Conservation (phyloP, 2,329 filamentous ascomycete species). For the Clonostachys chloroleuca region DNA sequence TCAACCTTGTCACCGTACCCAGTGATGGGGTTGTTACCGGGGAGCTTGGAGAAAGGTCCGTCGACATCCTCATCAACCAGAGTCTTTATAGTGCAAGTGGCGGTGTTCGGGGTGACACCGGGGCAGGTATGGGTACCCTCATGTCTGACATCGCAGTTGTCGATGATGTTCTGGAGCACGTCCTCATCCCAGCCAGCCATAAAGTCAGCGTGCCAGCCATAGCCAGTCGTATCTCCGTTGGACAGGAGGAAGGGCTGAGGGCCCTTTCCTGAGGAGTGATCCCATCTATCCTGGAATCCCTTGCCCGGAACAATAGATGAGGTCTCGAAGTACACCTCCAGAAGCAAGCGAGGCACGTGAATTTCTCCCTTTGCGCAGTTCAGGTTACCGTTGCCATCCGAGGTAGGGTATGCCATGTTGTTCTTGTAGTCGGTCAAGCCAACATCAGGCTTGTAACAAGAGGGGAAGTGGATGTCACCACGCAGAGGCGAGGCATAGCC, state of each 20-base stretch:
- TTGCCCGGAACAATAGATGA: conserved; percentile 14
- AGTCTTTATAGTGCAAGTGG: conserved; percentile 44
- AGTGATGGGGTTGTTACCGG: conserved; percentile 48
- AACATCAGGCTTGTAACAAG: conserved; percentile 65
- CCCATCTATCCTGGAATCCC: conserved; percentile 43
- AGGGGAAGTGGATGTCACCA: conserved; percentile 67
- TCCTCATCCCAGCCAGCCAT: conserved; percentile 66
- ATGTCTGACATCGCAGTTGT: conserved; percentile 58
- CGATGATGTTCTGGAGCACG: conserved; percentile 61
- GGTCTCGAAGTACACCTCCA: conserved; percentile 58
- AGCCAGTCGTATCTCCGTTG: conserved; percentile 67
- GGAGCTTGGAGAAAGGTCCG: conserved; percentile 43
- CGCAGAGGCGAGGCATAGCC: conserved; percentile 56
- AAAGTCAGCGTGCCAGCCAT: conserved; percentile 69
- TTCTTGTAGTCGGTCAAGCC: conserved; percentile 55
- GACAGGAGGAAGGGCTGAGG: conserved; percentile 63
- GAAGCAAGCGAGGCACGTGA: conserved; percentile 54
- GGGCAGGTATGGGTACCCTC: conserved; percentile 59
- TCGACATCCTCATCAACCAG: conserved; percentile 38
- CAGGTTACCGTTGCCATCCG: conserved; percentile 35
- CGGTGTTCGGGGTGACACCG: conserved; percentile 46
- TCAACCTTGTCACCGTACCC: conserved; percentile 30
- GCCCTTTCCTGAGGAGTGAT: conserved; percentile 40
- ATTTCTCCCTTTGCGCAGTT: conserved; percentile 51
- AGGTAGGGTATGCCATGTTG: conserved; percentile 63